Conservation (phyloP, 2,329 filamentous ascomycete species). For the Calcarisporium arbuscula region DNA sequence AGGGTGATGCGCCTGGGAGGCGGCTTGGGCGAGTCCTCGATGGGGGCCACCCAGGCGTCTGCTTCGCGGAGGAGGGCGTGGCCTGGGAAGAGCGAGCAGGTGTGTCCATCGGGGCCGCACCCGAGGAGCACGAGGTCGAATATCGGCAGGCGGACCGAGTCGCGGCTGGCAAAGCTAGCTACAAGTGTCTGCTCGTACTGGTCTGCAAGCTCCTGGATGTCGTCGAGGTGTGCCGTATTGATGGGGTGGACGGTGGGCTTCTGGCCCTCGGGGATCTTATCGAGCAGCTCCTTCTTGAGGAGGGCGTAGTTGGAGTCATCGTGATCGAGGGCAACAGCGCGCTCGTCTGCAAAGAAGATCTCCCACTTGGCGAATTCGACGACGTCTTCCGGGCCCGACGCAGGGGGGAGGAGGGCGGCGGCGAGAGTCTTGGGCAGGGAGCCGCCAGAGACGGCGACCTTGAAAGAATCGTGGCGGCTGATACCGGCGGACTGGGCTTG, state of each 20-base stretch:
- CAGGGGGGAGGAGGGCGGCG: conserved; percentile 65
- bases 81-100: conserved; percentile 90
- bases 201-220: conserved; percentile 88
- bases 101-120: conserved; percentile 93
- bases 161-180: conserved; percentile 77
- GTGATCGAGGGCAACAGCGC: conserved; percentile 86
- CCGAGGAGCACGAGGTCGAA: conserved; percentile 93
- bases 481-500: conserved; percentile 75
- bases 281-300: conserved; percentile 78
- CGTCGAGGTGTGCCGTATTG: conserved; percentile 57
- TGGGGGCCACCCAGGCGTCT: conserved; percentile 86
- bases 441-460: conserved; percentile 87
- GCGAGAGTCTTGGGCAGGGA: conserved; percentile 86
- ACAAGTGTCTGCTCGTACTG: conserved; percentile 88
- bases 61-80: conserved; percentile 81
- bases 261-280: conserved; percentile 69
- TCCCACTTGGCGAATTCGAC: conserved; percentile 86
- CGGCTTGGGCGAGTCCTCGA: conserved; percentile 91
- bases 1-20: conserved; percentile 87
- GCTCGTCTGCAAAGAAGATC: conserved; percentile 97
- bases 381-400: conserved; percentile 48
- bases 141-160: conserved; percentile 89
- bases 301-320: conserved; percentile 91
- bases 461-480: conserved; percentile 75
- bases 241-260: conserved; percentile 74